phyloP scores from a whole-genome alignment of 768 basidiomycete genomes.

The Russula lepida region DNA sequence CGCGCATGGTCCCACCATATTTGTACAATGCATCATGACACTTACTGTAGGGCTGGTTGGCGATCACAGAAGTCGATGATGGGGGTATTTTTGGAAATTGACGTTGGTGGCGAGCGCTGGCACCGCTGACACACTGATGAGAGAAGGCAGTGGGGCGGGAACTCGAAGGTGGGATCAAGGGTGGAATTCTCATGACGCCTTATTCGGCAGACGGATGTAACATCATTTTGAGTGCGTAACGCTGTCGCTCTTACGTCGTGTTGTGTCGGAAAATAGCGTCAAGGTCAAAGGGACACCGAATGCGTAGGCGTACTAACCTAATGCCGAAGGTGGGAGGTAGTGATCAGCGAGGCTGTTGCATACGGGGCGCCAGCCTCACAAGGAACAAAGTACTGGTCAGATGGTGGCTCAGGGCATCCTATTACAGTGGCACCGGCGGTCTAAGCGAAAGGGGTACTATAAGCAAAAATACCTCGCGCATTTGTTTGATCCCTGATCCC shows the following conservation, averaged over 20 bases:
- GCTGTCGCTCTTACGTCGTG: not conserved
- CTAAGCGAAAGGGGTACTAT: not conserved
- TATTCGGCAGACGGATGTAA: not conserved
- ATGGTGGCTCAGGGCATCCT: not conserved
- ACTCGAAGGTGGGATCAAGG: no score
- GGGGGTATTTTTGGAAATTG: not conserved
- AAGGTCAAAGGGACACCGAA: not conserved
- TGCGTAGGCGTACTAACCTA: not conserved
- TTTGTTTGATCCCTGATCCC: not conserved
- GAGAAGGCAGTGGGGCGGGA: not conserved
- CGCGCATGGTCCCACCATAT: not conserved
- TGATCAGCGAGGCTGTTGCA: constrained; percentile 24
- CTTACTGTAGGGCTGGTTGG: not conserved
- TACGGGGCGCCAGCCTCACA: constrained; percentile 27
- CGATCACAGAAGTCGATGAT: not conserved
- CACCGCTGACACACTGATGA: not conserved
- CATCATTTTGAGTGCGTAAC: not conserved
- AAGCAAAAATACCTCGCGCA: not conserved
- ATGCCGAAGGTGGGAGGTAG: constrained; percentile 24
- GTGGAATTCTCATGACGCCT: not conserved
- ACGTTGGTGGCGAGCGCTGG: not conserved
- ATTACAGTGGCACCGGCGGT: not conserved
- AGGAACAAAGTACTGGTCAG: constrained; percentile 23
- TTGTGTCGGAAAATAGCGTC: not conserved
- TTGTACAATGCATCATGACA: not conserved